These are phyloP conservation scores for Trichoderma gracile DNA, from an alignment of 2,329 filamentous ascomycete genomes.

Conservation along the genomic window DNA sequence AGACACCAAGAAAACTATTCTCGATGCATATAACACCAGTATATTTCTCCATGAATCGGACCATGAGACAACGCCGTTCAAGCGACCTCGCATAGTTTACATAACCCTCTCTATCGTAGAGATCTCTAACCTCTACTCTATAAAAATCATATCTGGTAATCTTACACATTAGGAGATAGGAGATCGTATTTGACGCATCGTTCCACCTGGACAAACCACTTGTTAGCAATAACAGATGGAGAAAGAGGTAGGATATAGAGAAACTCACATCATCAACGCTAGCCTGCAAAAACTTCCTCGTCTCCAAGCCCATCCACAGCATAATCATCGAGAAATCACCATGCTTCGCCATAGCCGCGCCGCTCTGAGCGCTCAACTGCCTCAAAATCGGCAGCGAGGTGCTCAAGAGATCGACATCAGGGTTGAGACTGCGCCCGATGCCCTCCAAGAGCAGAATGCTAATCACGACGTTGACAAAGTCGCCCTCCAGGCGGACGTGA, in stretches of 20 bases:
- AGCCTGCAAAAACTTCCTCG: conserved; percentile 83
- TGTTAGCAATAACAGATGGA: background rate
- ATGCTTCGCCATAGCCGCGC: conserved; percentile 66
- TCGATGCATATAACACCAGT: too few species aligned
- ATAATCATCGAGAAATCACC: conserved; percentile 84
- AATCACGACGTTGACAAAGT: conserved; percentile 97
- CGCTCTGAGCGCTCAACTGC: conserved; percentile 78
- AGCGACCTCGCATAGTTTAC: background rate
- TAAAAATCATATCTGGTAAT: background rate
- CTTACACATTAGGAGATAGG: conserved; percentile 80
- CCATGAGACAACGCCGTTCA: background rate
- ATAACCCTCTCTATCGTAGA: background rate
- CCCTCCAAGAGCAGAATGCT: conserved; percentile 92
- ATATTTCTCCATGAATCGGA: background rate
- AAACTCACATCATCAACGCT: conserved; percentile 79
- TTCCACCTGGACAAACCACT: conserved; percentile 61
- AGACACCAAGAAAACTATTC: too few species aligned
- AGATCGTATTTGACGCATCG: conserved; percentile 88
- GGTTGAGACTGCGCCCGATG: conserved; percentile 84
- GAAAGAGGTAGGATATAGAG: background rate
- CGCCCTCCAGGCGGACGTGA: conserved; percentile 91
- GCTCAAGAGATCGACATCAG: conserved; percentile 79
- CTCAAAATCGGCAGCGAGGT: conserved; percentile 88
- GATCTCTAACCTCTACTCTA: background rate
- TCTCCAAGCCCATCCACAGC: conserved; percentile 89